Percentiles rank a stretch among this genome's conserved stretches.
These are phyloP conservation scores for Phytophthora rubi DNA, from an alignment of 352 stramenopile genomes.

Conservation along the genomic window DNA sequence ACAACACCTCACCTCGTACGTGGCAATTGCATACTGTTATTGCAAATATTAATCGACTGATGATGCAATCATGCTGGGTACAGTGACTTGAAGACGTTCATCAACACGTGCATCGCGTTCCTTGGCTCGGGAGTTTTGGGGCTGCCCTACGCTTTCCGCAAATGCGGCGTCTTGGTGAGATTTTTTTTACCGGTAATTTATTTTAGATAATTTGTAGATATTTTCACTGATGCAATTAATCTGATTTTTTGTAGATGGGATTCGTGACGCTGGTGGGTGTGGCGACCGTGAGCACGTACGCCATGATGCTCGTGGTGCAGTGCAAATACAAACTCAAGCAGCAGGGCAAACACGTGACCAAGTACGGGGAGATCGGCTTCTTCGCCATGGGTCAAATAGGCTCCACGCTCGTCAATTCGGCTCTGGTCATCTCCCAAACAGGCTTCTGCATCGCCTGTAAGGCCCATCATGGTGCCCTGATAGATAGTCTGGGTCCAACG, in stretches of 20 bases:
- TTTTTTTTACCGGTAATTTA: constrained; percentile 10
- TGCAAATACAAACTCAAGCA: constrained; percentile 83
- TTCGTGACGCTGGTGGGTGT: constrained; percentile 62
- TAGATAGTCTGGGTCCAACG: neutral
- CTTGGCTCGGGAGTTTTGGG: constrained; percentile 91
- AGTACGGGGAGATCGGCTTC: constrained; percentile 90
- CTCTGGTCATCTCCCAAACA: constrained; percentile 87
- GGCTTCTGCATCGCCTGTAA: constrained; percentile 90
- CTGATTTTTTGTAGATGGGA: constrained; percentile 44
- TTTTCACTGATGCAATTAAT: neutral
- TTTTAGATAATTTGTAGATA: neutral
- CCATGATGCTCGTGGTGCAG: constrained; percentile 78
- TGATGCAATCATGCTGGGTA: constrained; percentile 7
- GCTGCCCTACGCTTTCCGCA: constrained; percentile 90
- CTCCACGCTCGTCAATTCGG: constrained; percentile 80
- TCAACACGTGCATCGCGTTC: constrained; percentile 92
- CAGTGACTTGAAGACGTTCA: constrained; percentile 68
- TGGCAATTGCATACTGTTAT: neutral
- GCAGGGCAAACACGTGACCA: constrained; percentile 53
- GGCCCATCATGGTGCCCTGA: constrained; percentile 10
- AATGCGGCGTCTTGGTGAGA: constrained; percentile 77
- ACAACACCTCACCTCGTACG: constrained; percentile 54
- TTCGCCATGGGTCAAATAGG: constrained; percentile 75
- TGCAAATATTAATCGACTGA: constrained; percentile 3
- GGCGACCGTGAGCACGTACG: constrained; percentile 64